Base-by-base conservation (phyloP, 2,329 filamentous ascomycete genomes). In the Trichophyton simii region DNA sequence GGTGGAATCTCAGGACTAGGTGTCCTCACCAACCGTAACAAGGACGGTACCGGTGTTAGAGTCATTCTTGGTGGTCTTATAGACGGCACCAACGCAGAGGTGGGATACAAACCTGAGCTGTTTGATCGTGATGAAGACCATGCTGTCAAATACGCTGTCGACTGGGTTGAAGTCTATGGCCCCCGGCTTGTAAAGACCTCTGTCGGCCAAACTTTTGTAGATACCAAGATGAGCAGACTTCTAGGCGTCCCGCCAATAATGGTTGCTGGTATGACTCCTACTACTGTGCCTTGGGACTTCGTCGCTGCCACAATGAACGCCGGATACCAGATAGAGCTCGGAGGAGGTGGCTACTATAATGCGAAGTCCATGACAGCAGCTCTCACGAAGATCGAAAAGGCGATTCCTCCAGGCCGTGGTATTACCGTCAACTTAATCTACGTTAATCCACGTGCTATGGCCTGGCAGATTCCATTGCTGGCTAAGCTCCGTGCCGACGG, bases 131-230 rank as follows among this genome's bases (percentile, higher is more conserved):
- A 99, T 72, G 90, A 91, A 70, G 89, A 96, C 72, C 85, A 96
- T 70, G 91, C 94, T 3, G 87, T 99, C 70, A 94, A 91, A 74
- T 97, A 91, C 72, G 92, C 94, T 57, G 87, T 91, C 34, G 90
- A 99, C 75, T 99, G 95, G 95, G 91, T 99, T 62, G 95, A 95
- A 76, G 91, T 96, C 73, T 91, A 94, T 72, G 91, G 92, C 8
- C 94, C 95, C n/a, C 87, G 86, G 63, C 81, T 99, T 50, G 86
- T 95, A 68, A 94, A 89, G 77, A 96, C 89, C 13, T 92, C 91
- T 9, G 85, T 84, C 62, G 94, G 94, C 20, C 83, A 91, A 71
- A 96, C 89, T 1, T 96, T 88, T 67, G 89, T 99, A 55, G 91
- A 97, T 73, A 99, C 94, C 64, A 96, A 96, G 79, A 94, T 96